Evolutionary conservation across 495 filamentous ascomycete genomes (phyloP).

Genomic region (Aspergillus wentii): DNA sequence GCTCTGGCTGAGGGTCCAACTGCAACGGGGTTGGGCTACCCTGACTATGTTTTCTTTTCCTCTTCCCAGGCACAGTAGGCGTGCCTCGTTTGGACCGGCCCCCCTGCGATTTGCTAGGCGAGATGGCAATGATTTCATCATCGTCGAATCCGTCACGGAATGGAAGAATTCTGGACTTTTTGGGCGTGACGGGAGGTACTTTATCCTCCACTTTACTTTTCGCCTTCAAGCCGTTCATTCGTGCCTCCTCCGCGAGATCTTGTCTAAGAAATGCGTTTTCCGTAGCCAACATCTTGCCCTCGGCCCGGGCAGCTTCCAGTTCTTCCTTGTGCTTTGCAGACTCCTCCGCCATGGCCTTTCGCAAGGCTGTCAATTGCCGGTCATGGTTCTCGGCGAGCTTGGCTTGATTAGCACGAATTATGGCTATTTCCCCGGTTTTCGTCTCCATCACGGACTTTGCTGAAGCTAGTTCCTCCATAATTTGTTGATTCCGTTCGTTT

Average conservation of each 20-base stretch:
- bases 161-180: constrained; percentile 48
- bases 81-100: constrained; percentile 50
- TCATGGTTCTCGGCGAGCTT: constrained; percentile 54
- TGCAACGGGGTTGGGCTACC: constrained; percentile 51
- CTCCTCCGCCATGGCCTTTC: constrained; percentile 51
- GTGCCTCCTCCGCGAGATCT: constrained; percentile 55
- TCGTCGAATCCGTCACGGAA: constrained; percentile 72
- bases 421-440: constrained; percentile 63
- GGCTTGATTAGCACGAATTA: constrained; percentile 58
- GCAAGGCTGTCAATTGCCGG: constrained; percentile 42
- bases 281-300: constrained; percentile 57
- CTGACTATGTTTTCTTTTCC: constrained; percentile 54
- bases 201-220: constrained; percentile 35
- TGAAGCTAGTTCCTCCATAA: constrained; percentile 41
- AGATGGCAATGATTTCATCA: constrained; percentile 57
- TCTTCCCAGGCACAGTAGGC: constrained; percentile 55
- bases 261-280: constrained; percentile 62
- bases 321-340: constrained; percentile 50
- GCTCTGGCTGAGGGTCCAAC: constrained; percentile 39
- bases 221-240: constrained; percentile 40
- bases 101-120: constrained; percentile 49
- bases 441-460: constrained; percentile 45
- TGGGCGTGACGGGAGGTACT: constrained; percentile 50
- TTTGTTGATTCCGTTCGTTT: constrained; percentile 28
- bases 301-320: constrained; percentile 49